Conservation (phyloP, 2,329 filamentous ascomycete genomes). For the Colletotrichum paranaense region DNA sequence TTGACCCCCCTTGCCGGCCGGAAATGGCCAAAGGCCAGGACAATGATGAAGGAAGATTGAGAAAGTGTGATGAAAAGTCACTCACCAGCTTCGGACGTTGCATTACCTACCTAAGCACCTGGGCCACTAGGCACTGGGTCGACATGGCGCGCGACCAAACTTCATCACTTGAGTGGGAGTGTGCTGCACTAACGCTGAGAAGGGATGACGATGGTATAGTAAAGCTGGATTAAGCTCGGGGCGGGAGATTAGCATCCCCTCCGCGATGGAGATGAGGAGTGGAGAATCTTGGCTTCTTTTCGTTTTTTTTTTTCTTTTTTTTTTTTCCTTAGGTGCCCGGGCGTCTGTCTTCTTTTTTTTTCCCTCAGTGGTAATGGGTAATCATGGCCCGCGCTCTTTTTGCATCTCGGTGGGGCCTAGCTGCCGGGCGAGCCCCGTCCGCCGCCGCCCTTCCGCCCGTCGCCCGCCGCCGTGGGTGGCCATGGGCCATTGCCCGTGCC, state of each 20-base stretch:
- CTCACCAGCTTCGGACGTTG: constrained; percentile 3
- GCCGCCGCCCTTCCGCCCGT: not conserved
- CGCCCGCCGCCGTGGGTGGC: not conserved
- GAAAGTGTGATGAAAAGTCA: constrained; percentile 1
- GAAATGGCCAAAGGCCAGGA: not conserved
- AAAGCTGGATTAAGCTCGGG: constrained; percentile 13
- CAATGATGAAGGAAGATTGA: not conserved
- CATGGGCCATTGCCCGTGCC: not conserved
- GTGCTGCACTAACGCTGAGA: not conserved
- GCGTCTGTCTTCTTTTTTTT: not conserved
- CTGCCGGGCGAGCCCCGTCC: not conserved
- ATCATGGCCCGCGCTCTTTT: no score
- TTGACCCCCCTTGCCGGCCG: not conserved
- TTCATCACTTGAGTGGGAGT: not conserved
- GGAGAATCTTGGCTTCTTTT: not conserved
- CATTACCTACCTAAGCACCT: not conserved
- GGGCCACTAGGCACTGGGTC: not conserved
- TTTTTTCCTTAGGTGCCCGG: not conserved
- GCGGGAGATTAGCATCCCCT: constrained; percentile 11
- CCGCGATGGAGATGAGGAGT: constrained; percentile 18
- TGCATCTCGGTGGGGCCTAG: not conserved
- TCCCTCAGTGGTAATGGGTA: not conserved
- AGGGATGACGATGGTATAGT: not conserved
- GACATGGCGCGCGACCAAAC: not conserved
- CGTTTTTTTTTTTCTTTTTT: not conserved